Evolutionary conservation across 306 rosid species (phyloP).

Genomic region (Biancaea sappan): DNA sequence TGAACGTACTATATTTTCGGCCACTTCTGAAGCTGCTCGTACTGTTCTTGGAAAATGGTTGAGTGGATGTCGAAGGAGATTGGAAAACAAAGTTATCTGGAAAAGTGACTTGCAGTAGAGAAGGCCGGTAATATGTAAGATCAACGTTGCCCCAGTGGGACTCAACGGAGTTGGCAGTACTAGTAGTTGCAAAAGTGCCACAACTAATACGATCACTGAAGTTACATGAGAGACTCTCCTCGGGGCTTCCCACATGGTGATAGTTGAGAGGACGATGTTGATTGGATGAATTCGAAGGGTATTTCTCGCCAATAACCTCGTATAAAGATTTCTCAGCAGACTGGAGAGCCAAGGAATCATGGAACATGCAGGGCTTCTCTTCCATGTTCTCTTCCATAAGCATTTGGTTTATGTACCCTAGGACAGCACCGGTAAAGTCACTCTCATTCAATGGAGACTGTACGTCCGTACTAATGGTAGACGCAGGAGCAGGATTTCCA

Average conservation of each 20-base stretch:
- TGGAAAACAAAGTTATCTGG: constrained; percentile 36
- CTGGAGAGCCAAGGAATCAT: constrained; percentile 56
- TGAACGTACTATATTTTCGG: constrained; percentile 8
- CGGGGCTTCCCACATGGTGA: constrained; percentile 41
- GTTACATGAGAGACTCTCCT: constrained; percentile 12
- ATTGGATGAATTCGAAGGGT: constrained; percentile 33
- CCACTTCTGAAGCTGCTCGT: neutral
- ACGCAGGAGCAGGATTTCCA: neutral
- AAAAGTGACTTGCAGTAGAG: constrained; percentile 24
- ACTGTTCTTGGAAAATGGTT: constrained; percentile 27
- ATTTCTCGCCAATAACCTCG: constrained; percentile 42
- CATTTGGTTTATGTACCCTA: constrained; percentile 57
- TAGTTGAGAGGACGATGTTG: neutral
- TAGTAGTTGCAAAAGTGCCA: constrained; percentile 19
- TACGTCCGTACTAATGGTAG: constrained; percentile 18
- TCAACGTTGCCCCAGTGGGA: constrained; percentile 25
- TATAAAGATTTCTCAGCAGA: constrained; percentile 59
- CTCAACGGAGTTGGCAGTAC: constrained; percentile 30
- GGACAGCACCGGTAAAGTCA: constrained; percentile 45
- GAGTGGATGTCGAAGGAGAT: constrained; percentile 23
- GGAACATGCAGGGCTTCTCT: constrained; percentile 45
- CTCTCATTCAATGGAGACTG: constrained; percentile 39
- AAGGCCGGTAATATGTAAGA: constrained; percentile 20
- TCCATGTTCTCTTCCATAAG: constrained; percentile 69
- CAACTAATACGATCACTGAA: constrained; percentile 28